These are phyloP conservation scores for Podosphaera aphanis DNA, from an alignment of 2,329 filamentous ascomycete species.

Conservation along the genomic window DNA sequence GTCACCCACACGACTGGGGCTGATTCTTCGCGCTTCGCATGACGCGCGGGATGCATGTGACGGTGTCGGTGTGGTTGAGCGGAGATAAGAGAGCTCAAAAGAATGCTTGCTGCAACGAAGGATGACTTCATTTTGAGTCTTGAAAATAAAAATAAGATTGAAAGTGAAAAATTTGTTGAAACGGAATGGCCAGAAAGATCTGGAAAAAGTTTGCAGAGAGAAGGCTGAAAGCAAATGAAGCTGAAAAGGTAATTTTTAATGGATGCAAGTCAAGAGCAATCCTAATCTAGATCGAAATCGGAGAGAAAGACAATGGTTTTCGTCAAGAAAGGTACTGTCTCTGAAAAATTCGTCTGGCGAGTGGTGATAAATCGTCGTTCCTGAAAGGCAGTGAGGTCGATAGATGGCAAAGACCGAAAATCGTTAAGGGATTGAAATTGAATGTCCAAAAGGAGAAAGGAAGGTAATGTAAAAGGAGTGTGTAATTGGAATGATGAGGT, in stretches of 20 bases:
- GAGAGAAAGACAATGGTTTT: neutral
- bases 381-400: neutral
- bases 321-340: neutral
- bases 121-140: neutral
- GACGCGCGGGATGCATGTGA: constrained; percentile 10
- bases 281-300: neutral
- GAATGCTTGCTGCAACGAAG: constrained; percentile 17
- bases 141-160: neutral
- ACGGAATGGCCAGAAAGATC: neutral
- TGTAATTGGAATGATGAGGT: neutral
- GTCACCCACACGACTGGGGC: constrained; percentile 24
- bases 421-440: neutral
- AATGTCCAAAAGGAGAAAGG: neutral
- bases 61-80: constrained; percentile 17
- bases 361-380: neutral
- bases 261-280: neutral
- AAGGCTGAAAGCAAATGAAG: neutral
- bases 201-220: neutral
- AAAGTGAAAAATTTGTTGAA: neutral
- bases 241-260: neutral
- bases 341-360: neutral
- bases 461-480: neutral
- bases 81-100: constrained; percentile 10
- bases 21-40: constrained; percentile 11
- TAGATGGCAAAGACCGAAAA: neutral